Evolutionary conservation across 164 flowering plant genomes (phyloP).

Genomic region (Nelumbo lutea): DNA sequence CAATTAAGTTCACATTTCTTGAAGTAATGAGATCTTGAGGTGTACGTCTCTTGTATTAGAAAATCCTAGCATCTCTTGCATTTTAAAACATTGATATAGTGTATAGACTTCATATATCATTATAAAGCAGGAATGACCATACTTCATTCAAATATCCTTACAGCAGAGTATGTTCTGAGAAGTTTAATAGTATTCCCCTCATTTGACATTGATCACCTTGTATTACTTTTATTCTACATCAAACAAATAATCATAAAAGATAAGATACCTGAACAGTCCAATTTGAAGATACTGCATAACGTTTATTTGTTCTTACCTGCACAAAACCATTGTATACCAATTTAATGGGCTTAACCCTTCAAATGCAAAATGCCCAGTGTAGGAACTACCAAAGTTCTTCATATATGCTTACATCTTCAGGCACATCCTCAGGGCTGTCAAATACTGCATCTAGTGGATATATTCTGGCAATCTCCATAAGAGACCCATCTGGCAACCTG

Average conservation of each 20-base stretch:
- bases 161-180: too few species aligned
- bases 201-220: too few species aligned
- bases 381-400: slow-evolving; percentile 1
- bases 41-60: too few species aligned
- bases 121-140: too few species aligned
- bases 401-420: slow-evolving; percentile 71
- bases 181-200: background rate
- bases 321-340: slow-evolving; percentile 11
- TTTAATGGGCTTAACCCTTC: background rate
- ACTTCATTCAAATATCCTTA: too few species aligned
- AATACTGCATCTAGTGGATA: slow-evolving; percentile 92
- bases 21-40: too few species aligned
- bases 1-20: too few species aligned
- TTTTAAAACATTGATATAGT: too few species aligned
- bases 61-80: too few species aligned
- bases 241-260: background rate
- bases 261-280: slow-evolving; percentile 86
- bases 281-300: slow-evolving; percentile 82
- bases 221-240: too few species aligned
- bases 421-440: slow-evolving; percentile 86
- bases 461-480: slow-evolving; percentile 86
- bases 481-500: slow-evolving; percentile 91
- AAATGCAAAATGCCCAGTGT: background rate
- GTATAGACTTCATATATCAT: too few species aligned
- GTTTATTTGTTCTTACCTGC: slow-evolving; percentile 89